Percentiles rank a stretch among this genome's conserved stretches.
Evolutionary conservation across 495 filamentous ascomycete species (phyloP).

Genomic region (Penicillium crystallinum): DNA sequence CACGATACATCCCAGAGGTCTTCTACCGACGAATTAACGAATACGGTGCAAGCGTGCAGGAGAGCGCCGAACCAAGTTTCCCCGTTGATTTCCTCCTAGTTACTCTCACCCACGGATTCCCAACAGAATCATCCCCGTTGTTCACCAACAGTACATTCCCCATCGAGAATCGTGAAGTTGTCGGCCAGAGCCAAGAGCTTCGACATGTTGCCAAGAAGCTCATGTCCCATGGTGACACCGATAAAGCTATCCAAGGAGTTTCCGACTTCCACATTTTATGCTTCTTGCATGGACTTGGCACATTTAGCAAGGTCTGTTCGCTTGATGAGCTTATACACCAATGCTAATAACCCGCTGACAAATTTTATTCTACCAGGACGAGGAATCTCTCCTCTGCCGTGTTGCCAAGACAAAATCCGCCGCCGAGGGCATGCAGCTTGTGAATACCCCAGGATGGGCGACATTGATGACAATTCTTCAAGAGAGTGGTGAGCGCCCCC

Average conservation of each 20-base stretch:
- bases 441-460: constrained; percentile 84
- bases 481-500: constrained; percentile 93
- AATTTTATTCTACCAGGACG: constrained; percentile 58
- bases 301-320: constrained; percentile 71
- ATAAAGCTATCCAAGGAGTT: constrained; percentile 59
- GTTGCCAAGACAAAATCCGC: constrained; percentile 75
- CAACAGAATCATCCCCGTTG: constrained; percentile 65
- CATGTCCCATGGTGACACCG: constrained; percentile 53
- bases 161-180: constrained; percentile 80
- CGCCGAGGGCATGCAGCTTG: constrained; percentile 70
- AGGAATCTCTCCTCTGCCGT: constrained; percentile 79
- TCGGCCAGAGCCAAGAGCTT: constrained; percentile 78
- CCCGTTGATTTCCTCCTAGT: constrained; percentile 95
- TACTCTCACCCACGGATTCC: constrained; percentile 95
- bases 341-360: constrained; percentile 8
- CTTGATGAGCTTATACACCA: constrained; percentile 3
- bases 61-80: constrained; percentile 94
- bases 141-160: constrained; percentile 72
- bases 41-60: constrained; percentile 91
- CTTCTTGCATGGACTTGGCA: constrained; percentile 74
- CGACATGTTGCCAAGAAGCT: constrained; percentile 57
- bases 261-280: constrained; percentile 92
- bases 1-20: constrained; percentile 93
- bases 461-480: constrained; percentile 88
- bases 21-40: constrained; percentile 96